Conservation (phyloP, 169 alveolate species). For the Plasmodium ovale region DNA sequence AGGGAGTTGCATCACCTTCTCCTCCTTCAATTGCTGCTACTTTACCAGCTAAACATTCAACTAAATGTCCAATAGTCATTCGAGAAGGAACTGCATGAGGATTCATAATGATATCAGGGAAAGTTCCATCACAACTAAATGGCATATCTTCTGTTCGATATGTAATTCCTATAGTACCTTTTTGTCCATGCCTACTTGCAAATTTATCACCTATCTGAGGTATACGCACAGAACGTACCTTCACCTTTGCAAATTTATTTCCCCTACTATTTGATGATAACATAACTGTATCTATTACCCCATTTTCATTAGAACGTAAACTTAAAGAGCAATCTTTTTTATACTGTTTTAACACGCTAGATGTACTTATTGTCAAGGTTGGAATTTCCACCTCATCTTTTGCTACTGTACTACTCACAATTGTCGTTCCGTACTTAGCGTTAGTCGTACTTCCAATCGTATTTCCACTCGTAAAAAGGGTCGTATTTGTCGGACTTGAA, state of each 20-base stretch:
- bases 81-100: conserved; percentile 99
- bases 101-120: conserved; percentile 99
- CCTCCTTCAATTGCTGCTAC: conserved; percentile 97
- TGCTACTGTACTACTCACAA: conserved; percentile 32
- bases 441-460: not conserved
- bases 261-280: conserved; percentile 97
- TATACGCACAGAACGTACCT: conserved; percentile 94
- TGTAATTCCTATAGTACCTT: conserved; percentile 99
- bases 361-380: conserved; percentile 63
- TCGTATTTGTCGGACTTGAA: conserved; percentile 33
- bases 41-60: conserved; percentile 98
- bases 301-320: conserved; percentile 96
- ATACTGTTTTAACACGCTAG: conserved; percentile 28
- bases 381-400: conserved; percentile 75
- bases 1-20: conserved; percentile 99
- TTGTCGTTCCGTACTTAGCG: conserved; percentile 21
- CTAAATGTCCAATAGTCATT: conserved; percentile 99
- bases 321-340: conserved; percentile 95
- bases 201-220: conserved; percentile 99
- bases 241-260: conserved; percentile 95
- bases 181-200: conserved; percentile 99
- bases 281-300: conserved; percentile 96
- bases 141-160: conserved; percentile 99
- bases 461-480: conserved; percentile 24
- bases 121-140: conserved; percentile 97